Conservation (phyloP, 345 rosid genomes). For the Fremontodendron californicum region DNA sequence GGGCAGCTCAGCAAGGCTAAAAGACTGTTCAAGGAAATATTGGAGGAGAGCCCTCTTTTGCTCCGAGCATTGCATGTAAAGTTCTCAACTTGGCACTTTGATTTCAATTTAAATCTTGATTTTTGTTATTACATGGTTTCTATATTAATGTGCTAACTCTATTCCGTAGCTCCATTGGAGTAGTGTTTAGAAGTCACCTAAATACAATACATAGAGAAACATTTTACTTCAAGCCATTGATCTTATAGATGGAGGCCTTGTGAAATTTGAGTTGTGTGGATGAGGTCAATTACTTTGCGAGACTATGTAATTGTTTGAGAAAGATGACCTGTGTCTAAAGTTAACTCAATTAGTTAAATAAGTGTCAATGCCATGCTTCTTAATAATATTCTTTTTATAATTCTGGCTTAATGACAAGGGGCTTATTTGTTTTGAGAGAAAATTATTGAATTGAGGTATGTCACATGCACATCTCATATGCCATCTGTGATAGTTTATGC, state of each 20-base stretch:
- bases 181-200: neutral
- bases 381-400: neutral
- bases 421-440: neutral
- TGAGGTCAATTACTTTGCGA: neutral
- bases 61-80: conserved; percentile 89
- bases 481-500: neutral
- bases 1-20: conserved; percentile 65
- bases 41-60: conserved; percentile 68
- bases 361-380: neutral
- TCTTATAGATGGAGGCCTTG: neutral
- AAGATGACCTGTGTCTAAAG: neutral
- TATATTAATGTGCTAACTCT: neutral
- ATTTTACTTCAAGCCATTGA: neutral
- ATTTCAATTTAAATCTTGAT: neutral
- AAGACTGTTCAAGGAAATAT: conserved; percentile 57
- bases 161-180: neutral
- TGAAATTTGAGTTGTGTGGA: neutral
- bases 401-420: neutral
- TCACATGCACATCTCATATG: neutral
- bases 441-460: neutral
- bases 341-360: neutral
- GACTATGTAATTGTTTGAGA: neutral
- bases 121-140: neutral
- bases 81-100: conserved; percentile 5
- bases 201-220: neutral